Evolutionary conservation across 129 eudicot genomes (phyloP), one percentile per base, ranked within the genome.

Genomic region (Artemisia annua): DNA sequence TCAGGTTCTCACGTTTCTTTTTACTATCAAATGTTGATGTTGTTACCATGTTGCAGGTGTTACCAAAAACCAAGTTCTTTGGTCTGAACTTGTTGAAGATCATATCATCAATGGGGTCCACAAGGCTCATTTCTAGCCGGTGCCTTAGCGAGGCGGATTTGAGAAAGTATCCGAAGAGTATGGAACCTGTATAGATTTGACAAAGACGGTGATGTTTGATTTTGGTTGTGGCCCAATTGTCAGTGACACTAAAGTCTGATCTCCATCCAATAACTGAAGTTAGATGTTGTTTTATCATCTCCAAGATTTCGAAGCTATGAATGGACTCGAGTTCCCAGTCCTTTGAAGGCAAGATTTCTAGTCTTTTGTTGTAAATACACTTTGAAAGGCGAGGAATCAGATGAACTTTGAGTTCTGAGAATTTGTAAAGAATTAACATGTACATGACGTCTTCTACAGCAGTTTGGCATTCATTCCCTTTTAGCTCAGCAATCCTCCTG

Each of bases 401-500:
- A 67, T 87, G 91, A 17, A 94, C 98, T 66, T 81, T 76, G 65
- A 90, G 80, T 32, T 86, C 96, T 0, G 87, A 77, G 82, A 94
- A 94, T 55, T 83, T 87, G 85, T 81, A 79, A 28, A 78, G 30
- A 68, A 90, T 83, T 20, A 90, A 22, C 87, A 79, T 79, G 63
- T 93, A 93, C 85, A 90, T 84, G 14, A 84, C 83, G 32, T 94
- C 98, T 84, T 94, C 91, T 50, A 90, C 83, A 53, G 90, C 87
- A 43, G 75, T 69, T 74, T 83, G 75, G 68, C 90, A 87, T 68
- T 90, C 97, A 0, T 13, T 61, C 50, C 76, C 80, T 68, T 84
- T 94, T 72, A 87, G 59, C 58, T 94, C 90, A 1, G 96, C 91
- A 70, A 94, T 94, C 76, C 96, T 90, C 97, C 98, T 93, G 82